Conservation (phyloP, 2,329 filamentous ascomycete species). For the Neofusicoccum parvum region DNA sequence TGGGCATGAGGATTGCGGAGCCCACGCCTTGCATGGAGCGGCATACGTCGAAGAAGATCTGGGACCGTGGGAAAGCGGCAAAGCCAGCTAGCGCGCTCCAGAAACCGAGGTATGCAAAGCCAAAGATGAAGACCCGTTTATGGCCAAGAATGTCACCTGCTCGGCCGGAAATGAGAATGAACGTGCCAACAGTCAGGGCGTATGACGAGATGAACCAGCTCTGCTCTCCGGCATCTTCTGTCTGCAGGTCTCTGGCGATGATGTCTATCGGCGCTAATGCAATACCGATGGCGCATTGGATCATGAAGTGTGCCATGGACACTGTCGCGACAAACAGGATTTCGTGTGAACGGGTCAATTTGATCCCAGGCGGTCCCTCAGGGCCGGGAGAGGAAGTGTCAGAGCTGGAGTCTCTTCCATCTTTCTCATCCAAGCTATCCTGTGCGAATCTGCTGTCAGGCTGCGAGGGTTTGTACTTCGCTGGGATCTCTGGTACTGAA, state of each 20-base stretch:
- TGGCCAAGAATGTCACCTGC: slow-evolving; percentile 49
- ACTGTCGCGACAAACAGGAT: slow-evolving; percentile 33
- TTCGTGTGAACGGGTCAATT: slow-evolving; percentile 29
- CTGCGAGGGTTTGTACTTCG: neutral
- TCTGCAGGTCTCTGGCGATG: slow-evolving; percentile 48
- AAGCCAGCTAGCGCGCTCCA: slow-evolving; percentile 46
- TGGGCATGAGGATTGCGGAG: slow-evolving; percentile 39
- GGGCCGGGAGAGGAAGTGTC: neutral
- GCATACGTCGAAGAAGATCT: slow-evolving; percentile 37
- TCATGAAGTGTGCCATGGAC: slow-evolving; percentile 34
- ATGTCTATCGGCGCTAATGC: slow-evolving; percentile 46
- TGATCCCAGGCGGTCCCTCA: neutral
- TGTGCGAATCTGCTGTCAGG: neutral
- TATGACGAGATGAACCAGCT: slow-evolving; percentile 49
- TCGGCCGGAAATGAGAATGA: slow-evolving; percentile 49
- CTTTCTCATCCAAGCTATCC: neutral
- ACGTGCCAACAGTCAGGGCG: slow-evolving; percentile 47
- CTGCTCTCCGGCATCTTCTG: slow-evolving; percentile 44
- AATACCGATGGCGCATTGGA: slow-evolving; percentile 34
- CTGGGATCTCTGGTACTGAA: neutral
- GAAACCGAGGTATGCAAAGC: slow-evolving; percentile 43
- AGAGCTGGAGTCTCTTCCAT: neutral
- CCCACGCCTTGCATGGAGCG: slow-evolving; percentile 46
- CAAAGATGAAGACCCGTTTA: slow-evolving; percentile 45
- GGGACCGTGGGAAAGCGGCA: slow-evolving; percentile 35